These are phyloP conservation scores for Fusarium sp. DNA, from an alignment of 2,329 filamentous ascomycete species.

Conservation along the genomic window DNA sequence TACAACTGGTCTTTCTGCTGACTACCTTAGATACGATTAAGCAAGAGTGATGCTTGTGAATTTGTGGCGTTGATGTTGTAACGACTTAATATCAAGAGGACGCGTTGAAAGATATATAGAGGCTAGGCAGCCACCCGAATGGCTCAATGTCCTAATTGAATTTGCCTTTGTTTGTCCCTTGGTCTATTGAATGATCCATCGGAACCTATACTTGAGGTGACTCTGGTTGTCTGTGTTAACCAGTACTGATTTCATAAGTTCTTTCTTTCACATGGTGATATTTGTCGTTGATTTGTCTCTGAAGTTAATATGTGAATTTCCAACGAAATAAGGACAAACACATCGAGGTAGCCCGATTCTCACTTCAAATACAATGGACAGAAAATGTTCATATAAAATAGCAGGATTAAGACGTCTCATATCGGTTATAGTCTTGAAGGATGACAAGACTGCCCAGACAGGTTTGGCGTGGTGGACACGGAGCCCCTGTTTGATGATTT, in stretches of 20 bases:
- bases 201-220: not conserved
- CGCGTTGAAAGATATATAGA: not conserved
- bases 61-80: not conserved
- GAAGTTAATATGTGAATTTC: not conserved
- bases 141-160: not conserved
- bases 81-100: not conserved
- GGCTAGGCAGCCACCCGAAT: not conserved
- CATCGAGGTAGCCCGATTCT: no score
- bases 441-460: not conserved
- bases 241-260: not conserved
- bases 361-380: not conserved
- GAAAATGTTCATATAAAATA: not conserved
- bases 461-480: slow-evolving; percentile 12
- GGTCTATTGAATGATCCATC: not conserved
- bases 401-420: not conserved
- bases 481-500: slow-evolving; percentile 19
- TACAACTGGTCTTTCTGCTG: not conserved
- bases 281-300: not conserved
- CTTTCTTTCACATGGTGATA: no score
- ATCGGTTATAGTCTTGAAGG: not conserved
- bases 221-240: not conserved
- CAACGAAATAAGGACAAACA: not conserved
- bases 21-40: not conserved
- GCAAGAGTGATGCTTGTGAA: not conserved
- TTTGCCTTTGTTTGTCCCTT: not conserved